Base-by-base conservation (phyloP, 2,329 filamentous ascomycete genomes). In the Colletotrichum sidae region DNA sequence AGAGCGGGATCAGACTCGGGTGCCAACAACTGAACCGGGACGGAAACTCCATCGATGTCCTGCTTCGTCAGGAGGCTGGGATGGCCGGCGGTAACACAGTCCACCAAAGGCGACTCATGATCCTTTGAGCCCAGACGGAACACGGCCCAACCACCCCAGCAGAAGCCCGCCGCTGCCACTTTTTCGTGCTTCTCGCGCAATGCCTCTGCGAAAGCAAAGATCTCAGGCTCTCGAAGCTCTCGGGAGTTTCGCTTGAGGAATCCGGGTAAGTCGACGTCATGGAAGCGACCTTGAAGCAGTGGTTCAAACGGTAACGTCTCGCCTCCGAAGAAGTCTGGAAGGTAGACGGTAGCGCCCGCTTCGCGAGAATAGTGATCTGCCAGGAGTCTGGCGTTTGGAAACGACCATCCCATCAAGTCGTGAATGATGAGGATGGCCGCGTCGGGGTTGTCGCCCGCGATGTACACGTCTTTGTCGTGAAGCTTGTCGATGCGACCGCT, bases 21-120 rank as follows among this genome's bases (percentile, higher is more conserved):
- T 2, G 83, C 82, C 7, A 87, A 69, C 6, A 86, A 73, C 73
- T 87, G 84, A n/a, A 81, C 75, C 0, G 84, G 83, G 0, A 85
- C 83, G 1, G 53, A 73, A 2, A 85, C 70, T 0, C 71, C 75
- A 12, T 82, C 77, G 15, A 87, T 79, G 60, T 87, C 85, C 15
- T 72, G 68, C 62, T 80, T 76, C 0, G 74, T 79, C 25, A 85
- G 60, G 45, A 78, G 67, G 0, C 76, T 78, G 9, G 81, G 84
- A 69, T 86, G 84, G 0, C 74, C 84, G 3, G 74, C 74, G 2
- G 76, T 74, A 42, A 85, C 75, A 68, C 75, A 79, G 61, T 86
- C 83, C 6, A 86, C 78, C 2, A 86, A 72, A 2, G 71, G 70
- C n/a, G 76, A 65, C 11, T 38, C 13, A 11, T 72, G 74, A 62